A percentile compares a stretch with the other conserved stretches of the same genome.
Evolutionary conservation across 176 grass and related monocot genomes (phyloP).

Genomic region (Aegilops tauschii): DNA sequence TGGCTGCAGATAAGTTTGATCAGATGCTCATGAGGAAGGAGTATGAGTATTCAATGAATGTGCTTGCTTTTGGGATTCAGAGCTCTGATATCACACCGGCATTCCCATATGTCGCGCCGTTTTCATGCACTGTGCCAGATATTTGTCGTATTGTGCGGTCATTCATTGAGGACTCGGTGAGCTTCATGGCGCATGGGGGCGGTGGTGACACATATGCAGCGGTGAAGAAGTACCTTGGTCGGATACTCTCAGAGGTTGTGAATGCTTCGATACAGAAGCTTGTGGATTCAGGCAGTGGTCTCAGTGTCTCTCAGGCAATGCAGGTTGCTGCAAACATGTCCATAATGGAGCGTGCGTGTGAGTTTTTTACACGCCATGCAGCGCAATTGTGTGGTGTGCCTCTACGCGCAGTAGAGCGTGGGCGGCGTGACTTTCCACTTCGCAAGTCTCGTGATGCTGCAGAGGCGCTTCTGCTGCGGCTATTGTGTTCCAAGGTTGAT

Average conservation of each 20-base stretch:
- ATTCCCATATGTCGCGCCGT: constrained; percentile 90
- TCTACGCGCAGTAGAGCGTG: constrained; percentile 60
- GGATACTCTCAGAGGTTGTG: constrained; percentile 72
- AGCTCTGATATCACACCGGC: constrained; percentile 89
- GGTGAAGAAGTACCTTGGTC: constrained; percentile 91
- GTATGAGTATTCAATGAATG: constrained; percentile 99
- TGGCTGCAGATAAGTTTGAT: constrained; percentile 88
- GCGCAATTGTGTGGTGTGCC: constrained; percentile 86
- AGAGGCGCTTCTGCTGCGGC: constrained; percentile 57
- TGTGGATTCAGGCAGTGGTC: constrained; percentile 59
- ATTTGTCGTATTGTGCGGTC: constrained; percentile 96
- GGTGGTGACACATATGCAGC: constrained; percentile 75
- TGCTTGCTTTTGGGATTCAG: constrained; percentile 95
- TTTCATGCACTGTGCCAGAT: constrained; percentile 83
- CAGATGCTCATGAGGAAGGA: constrained; percentile 99
- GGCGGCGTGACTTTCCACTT: constrained; percentile 75
- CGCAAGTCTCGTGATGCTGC: constrained; percentile 73
- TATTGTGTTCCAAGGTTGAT: constrained; percentile 67
- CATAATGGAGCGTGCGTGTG: constrained; percentile 93
- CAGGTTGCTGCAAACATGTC: constrained; percentile 94
- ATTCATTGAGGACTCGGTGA: constrained; percentile 94
- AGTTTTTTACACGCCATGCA: constrained; percentile 88
- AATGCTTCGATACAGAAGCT: constrained; percentile 68
- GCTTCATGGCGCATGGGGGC: constrained; percentile 95
- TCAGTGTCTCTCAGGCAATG: constrained; percentile 92